phyloP scores from a whole-genome alignment of 306 rosid genomes.

The Castanea sativa region DNA sequence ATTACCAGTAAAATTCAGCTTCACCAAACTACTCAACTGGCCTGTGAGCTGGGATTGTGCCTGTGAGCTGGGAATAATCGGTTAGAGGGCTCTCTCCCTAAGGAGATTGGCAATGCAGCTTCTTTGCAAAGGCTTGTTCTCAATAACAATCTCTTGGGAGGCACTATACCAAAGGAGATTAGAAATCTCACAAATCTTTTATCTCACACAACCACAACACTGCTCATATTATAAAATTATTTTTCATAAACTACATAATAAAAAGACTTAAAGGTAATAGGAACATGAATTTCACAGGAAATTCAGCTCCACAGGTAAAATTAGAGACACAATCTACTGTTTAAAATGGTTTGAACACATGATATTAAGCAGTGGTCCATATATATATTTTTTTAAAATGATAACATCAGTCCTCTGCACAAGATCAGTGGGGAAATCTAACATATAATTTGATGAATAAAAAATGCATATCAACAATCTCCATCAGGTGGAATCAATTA shows the following conservation, averaged over 20 bases:
- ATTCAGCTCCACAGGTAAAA: not conserved
- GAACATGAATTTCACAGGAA: not conserved
- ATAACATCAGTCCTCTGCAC: not conserved
- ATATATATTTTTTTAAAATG: not conserved
- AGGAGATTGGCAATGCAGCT: conserved; percentile 70
- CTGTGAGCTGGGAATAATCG: conserved; percentile 62
- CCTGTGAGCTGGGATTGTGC: conserved; percentile 76
- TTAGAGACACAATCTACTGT: not conserved
- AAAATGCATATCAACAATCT: too few relatives aligned
- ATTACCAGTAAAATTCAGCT: conserved; percentile 88
- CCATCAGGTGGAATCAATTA: not conserved
- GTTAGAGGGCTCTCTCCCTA: conserved; percentile 65
- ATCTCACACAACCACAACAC: not conserved
- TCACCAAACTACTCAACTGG: conserved; percentile 61
- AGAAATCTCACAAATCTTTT: conserved; percentile 45
- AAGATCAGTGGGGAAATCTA: not conserved
- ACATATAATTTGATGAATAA: not conserved
- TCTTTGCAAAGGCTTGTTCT: conserved; percentile 70
- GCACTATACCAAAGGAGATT: conserved; percentile 71
- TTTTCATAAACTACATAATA: not conserved
- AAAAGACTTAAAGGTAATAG: not conserved
- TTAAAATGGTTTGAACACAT: not conserved
- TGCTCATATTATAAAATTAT: not conserved
- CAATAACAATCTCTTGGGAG: conserved; percentile 59
- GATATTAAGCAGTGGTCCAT: not conserved